Conservation (phyloP, 192 early-diverging fungal genomes). For the Polychytrium aggregatum region DNA sequence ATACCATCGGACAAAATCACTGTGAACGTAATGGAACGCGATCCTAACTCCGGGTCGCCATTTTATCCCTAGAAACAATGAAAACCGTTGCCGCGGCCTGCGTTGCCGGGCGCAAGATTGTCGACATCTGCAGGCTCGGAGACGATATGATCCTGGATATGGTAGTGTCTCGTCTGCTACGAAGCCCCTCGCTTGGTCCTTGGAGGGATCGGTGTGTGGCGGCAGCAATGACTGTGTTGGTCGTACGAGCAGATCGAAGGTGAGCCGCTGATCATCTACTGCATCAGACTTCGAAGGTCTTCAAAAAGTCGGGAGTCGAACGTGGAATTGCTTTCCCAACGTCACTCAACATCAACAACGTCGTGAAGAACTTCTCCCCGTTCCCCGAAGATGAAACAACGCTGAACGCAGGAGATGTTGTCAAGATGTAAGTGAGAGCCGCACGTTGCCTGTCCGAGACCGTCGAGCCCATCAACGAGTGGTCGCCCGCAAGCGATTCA, state of each 20-base stretch:
- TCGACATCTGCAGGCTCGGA: conserved; percentile 23
- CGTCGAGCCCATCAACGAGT: not conserved
- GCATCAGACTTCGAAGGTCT: conserved; percentile 16
- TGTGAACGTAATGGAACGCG: not conserved
- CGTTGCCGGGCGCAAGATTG: conserved; percentile 8
- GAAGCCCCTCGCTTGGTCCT: not conserved
- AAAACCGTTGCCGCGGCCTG: conserved; percentile 11
- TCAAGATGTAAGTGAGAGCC: conserved; percentile 62
- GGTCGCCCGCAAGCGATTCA: not conserved
- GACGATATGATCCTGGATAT: conserved; percentile 20
- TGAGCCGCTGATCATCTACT: not conserved
- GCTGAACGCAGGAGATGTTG: conserved; percentile 74
- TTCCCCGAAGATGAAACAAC: conserved; percentile 46
- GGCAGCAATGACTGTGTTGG: not conserved
- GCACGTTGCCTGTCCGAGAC: not conserved
- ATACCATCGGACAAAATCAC: not conserved
- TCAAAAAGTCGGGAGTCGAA: conserved; percentile 22
- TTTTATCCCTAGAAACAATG: conserved; percentile 15
- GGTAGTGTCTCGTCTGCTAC: not conserved
- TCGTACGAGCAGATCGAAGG: not conserved
- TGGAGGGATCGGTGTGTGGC: not conserved
- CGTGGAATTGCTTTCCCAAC: conserved; percentile 73
- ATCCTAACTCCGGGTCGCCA: not conserved
- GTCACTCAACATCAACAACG: conserved; percentile 70
- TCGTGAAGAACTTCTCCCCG: conserved; percentile 79